Evolutionary conservation across 2,329 filamentous ascomycete species (phyloP), one percentile per base, ranked within the genome.

Genomic region (Alternaria arbusti): DNA sequence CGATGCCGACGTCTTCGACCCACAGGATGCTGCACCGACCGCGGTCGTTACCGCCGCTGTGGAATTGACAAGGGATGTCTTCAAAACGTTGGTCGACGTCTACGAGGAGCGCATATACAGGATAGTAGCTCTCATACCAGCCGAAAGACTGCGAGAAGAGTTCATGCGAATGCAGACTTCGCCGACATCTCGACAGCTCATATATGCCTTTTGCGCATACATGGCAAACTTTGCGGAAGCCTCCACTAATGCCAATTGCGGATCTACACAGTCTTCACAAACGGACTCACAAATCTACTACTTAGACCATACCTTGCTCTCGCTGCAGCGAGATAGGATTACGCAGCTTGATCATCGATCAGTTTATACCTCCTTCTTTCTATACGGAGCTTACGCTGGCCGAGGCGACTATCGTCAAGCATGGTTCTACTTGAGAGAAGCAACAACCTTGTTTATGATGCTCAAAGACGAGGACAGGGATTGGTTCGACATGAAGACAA

Each of bases 381-480:
- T 95, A 25, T 94, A 92, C 71, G 90, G 87, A 40, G 90, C 89
- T 61, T 88, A 90, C 76, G 90, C 91, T 64, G 90, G 88, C 40
- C 82, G 92, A 50, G 90, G 93, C 66, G 84, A 89, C 76, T 90
- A 94, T 76, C 89, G 91, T 66, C 89, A 89, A 77, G 91, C 91
- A 1, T 95, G 92, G 91, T 94, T 89, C 74, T 89, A 93, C 75
- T 82, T 95, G 10, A 88, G 91, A 25, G 92, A 96, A 79, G 90
- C 91, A 6, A 90, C 89, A 2, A 94, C 91, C 6, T 84, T 95
- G 78, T 74, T 70, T 43, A 67, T 69, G 58, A 71, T 76, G 68
- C 57, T 66, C 2, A 69, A 54, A 10, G 49, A 17, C 4, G 59
- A 67, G n/a, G 51, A 52, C 6, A 45, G 66, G 11, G 57, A 25